Evolutionary conservation across 2,329 filamentous ascomycete species (phyloP).

Genomic region (Graphiopsis chlorocephala): DNA sequence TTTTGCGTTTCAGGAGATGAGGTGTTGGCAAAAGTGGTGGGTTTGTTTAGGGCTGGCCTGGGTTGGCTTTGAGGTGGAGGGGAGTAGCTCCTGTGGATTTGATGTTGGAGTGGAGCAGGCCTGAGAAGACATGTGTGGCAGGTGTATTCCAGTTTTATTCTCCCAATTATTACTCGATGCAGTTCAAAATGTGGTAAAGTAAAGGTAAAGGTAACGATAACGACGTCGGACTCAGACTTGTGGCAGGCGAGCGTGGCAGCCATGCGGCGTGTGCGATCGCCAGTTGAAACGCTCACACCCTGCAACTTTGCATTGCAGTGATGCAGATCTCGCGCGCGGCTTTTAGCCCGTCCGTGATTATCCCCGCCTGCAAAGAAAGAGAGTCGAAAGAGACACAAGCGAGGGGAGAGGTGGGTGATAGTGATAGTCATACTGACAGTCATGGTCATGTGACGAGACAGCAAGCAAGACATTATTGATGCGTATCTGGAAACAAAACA

Average conservation of each 20-base stretch:
- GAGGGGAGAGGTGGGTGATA: neutral
- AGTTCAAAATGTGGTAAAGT: neutral
- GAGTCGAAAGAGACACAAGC: neutral
- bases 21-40: slow-evolving; percentile 1
- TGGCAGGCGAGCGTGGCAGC: neutral
- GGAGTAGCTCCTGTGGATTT: neutral
- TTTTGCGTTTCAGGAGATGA: slow-evolving; percentile 3
- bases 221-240: neutral
- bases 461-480: neutral
- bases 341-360: neutral
- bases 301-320: too few relatives aligned
- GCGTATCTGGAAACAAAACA: too few relatives aligned
- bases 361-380: neutral
- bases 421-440: neutral
- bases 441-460: neutral
- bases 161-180: neutral
- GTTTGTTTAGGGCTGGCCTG: neutral
- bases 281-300: neutral
- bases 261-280: neutral
- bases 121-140: neutral
- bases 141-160: neutral
- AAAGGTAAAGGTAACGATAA: neutral
- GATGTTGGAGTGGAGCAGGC: neutral
- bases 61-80: neutral
- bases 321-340: neutral